Percentiles rank a stretch among this genome's conserved stretches.
phyloP scores from a whole-genome alignment of 495 filamentous ascomycete species.

The Podospora pseudoanserina region DNA sequence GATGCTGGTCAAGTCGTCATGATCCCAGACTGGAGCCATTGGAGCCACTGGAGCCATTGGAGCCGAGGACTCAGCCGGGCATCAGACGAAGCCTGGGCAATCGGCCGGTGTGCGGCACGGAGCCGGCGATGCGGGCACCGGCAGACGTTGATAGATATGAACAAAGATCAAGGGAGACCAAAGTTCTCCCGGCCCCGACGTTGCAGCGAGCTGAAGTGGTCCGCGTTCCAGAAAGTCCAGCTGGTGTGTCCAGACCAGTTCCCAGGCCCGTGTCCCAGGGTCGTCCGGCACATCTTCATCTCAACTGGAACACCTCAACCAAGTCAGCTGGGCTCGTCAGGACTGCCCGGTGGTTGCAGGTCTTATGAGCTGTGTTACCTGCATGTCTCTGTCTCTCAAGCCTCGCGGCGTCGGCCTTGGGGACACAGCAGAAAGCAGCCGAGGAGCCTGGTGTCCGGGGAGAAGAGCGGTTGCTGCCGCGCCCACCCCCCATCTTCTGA shows the following conservation, averaged over 20 bases:
- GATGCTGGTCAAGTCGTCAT: conserved; percentile 1
- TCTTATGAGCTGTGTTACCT: not conserved
- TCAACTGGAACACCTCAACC: not conserved
- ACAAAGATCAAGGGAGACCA: not conserved
- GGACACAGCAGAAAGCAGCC: conserved; percentile 1
- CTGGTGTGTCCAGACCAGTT: not conserved
- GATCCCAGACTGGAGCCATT: not conserved
- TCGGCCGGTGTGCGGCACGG: conserved; percentile 10
- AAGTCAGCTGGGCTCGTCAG: conserved; percentile 1
- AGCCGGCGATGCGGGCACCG: conserved; percentile 9
- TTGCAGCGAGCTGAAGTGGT: conserved; percentile 5
- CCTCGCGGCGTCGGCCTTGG: conserved; percentile 2
- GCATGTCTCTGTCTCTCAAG: not conserved
- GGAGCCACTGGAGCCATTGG: not conserved
- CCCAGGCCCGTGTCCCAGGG: not conserved
- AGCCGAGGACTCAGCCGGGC: conserved; percentile 7
- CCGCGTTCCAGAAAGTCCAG: not conserved
- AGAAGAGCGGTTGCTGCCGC: conserved; percentile 3
- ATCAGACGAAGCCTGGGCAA: not conserved
- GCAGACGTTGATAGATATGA: conserved; percentile 10
- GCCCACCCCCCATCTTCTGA: not conserved
- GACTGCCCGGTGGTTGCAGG: not conserved
- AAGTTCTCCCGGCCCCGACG: conserved; percentile 2
- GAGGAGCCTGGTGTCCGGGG: not conserved
- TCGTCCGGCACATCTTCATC: not conserved